These are phyloP conservation scores for Solanum hybrid DNA, from an alignment of 305 asterid species.

Conservation along the genomic window DNA sequence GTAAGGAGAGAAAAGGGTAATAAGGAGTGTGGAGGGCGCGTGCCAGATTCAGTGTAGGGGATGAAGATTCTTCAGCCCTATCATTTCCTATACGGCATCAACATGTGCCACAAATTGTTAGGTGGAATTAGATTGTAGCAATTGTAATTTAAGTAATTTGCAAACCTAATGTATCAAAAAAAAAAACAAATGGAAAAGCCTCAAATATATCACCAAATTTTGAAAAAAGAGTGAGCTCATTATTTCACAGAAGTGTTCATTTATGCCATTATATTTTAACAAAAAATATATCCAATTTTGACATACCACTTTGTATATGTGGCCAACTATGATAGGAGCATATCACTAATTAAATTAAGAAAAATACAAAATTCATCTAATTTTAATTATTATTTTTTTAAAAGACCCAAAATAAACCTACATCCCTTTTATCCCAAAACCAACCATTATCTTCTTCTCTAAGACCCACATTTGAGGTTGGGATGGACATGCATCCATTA, in stretches of 20 bases:
- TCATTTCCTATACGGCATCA: neutral
- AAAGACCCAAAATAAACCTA: neutral
- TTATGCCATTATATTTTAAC: neutral
- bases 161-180: neutral
- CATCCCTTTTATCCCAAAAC: neutral
- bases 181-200: neutral
- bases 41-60: neutral
- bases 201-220: no score
- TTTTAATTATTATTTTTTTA: no score
- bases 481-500: neutral
- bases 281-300: neutral
- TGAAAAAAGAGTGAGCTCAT: neutral
- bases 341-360: neutral
- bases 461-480: neutral
- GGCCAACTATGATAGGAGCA: neutral
- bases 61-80: neutral
- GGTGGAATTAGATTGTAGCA: neutral
- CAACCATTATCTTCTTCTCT: neutral
- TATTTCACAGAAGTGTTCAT: neutral
- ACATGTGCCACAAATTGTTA: neutral
- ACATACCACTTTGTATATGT: neutral
- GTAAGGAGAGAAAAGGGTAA: neutral
- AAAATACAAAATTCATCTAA: neutral
- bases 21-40: slow-evolving; percentile 9
- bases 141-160: neutral